Evolutionary conservation across 306 rosid species (phyloP), one percentile per base, ranked within the genome.

Genomic region (Oxytropis ochrocephala): DNA sequence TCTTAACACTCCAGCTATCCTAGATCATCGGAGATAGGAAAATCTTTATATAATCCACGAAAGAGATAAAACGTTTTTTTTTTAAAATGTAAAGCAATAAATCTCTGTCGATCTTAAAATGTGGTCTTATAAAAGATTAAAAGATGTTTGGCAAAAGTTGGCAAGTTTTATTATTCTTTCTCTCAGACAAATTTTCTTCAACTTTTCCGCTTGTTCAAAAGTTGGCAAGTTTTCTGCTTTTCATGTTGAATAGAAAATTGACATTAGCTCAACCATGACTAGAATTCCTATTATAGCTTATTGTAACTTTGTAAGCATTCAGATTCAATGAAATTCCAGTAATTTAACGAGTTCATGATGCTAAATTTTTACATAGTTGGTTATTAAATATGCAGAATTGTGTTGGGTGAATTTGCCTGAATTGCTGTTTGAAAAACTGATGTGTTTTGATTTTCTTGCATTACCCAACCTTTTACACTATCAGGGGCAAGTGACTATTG

Each of bases 401-500:
- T 55, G 1, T 70, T 47, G 11, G 63, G 18, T 56, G 39, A 56
- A 41, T 29, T 55, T 56, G 21, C n/a, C 62, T 55, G 7, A 3
- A 29, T 41, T 29, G 29, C 41, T 56, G 42, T 13, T 13, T 12
- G 29, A 19, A 32, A 32, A 19, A 53, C 33, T 43, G 62, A 14
- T 27, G 32, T 16, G 27, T 43, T 47, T n/a, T 46, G 35, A 35
- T 55, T 14, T 30, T 55, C 60, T 36, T 56, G 60, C 52, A 61
- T 55, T 38, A 51, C 69, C 50, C 72, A 46, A 67, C 64, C 12
- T 21, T 35, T 39, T 52, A 16, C n/a, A 36, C 49, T 38, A 64
- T 78, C 35, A 88, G 97, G 97, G 97, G 68, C 78, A 66, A 49
- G 95, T 90, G 46, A 83, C 57, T 47, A 79, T 88, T 17, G 51